These are phyloP conservation scores for Fusarium lyarnte DNA, from an alignment of 2,329 filamentous ascomycete genomes.

Conservation along the genomic window DNA sequence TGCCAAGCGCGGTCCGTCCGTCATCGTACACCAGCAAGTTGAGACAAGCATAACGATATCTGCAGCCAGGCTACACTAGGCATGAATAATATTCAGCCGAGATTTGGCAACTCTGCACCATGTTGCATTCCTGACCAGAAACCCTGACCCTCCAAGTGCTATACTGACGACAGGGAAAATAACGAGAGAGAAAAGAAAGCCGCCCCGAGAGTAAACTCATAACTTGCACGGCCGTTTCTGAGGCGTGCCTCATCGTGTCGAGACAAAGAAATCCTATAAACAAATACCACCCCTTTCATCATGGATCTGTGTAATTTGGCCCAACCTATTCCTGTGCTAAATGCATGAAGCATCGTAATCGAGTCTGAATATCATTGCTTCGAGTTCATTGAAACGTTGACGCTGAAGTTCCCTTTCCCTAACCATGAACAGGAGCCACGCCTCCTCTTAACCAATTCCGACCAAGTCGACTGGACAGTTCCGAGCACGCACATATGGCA, in stretches of 20 bases:
- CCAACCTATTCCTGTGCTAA: background rate
- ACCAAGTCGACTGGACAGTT: background rate
- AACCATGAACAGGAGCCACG: constrained; percentile 1
- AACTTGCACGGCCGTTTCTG: constrained; percentile 6
- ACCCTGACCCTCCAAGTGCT: background rate
- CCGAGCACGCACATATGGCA: background rate
- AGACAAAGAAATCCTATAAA: constrained; percentile 29
- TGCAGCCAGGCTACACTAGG: constrained; percentile 37
- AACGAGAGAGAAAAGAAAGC: constrained; percentile 8
- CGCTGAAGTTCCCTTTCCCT: constrained; percentile 9
- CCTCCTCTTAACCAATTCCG: constrained; percentile 7
- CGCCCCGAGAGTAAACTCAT: constrained; percentile 7
- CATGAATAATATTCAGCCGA: constrained; percentile 1
- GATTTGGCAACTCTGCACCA: constrained; percentile 1
- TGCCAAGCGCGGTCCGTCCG: constrained; percentile 38
- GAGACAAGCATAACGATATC: constrained; percentile 38
- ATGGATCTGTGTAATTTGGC: constrained; percentile 20
- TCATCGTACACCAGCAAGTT: constrained; percentile 40
- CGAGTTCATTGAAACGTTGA: constrained; percentile 4
- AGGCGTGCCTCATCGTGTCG: constrained; percentile 9
- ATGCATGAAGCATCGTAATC: background rate
- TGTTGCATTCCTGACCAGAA: background rate
- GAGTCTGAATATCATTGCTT: constrained; percentile 2
- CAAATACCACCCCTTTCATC: constrained; percentile 21
- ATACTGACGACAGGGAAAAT: constrained; percentile 12